Evolutionary conservation across 1,139 yeast species (phyloP).

Genomic region (Spathaspora sp.): DNA sequence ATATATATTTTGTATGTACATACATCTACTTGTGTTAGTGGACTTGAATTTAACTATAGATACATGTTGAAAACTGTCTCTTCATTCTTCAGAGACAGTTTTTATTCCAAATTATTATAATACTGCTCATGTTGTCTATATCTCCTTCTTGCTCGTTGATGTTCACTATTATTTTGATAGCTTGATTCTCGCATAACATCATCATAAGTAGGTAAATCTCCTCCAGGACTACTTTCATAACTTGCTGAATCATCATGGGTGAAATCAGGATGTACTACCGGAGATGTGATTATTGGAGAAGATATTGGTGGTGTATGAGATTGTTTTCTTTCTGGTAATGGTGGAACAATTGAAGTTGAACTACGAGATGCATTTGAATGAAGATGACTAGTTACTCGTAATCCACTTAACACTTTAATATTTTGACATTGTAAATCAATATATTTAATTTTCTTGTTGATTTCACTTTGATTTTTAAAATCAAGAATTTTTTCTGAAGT

Average conservation of each 20-base stretch:
- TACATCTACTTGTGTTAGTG: no score
- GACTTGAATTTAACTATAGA: no score
- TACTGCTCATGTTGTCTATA: conserved; percentile 40
- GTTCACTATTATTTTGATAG: conserved; percentile 28
- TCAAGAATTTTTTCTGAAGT: conserved; percentile 31
- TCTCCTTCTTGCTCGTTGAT: conserved; percentile 32
- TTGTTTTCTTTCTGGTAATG: conserved; percentile 5
- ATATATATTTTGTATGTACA: no score
- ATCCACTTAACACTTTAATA: conserved; percentile 44
- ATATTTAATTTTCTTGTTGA: conserved; percentile 21
- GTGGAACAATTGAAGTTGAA: conserved; percentile 5
- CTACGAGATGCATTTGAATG: conserved; percentile 18
- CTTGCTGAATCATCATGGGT: conserved; percentile 1
- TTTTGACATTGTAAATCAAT: conserved; percentile 37
- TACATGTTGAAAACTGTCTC: no score
- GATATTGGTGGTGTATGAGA: neutral
- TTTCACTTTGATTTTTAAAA: conserved; percentile 19
- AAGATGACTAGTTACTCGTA: conserved; percentile 27
- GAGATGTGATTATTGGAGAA: conserved; percentile 3
- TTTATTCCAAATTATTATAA: conserved; percentile 23
- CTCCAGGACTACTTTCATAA: conserved; percentile 2
- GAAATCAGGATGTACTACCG: conserved; percentile 4
- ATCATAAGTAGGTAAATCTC: conserved; percentile 35
- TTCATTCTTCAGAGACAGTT: conserved; percentile 4
- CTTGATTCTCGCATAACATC: conserved; percentile 30